Conservation (phyloP, 1,284 basidiomycete species). For the Macrocybe sp. region DNA sequence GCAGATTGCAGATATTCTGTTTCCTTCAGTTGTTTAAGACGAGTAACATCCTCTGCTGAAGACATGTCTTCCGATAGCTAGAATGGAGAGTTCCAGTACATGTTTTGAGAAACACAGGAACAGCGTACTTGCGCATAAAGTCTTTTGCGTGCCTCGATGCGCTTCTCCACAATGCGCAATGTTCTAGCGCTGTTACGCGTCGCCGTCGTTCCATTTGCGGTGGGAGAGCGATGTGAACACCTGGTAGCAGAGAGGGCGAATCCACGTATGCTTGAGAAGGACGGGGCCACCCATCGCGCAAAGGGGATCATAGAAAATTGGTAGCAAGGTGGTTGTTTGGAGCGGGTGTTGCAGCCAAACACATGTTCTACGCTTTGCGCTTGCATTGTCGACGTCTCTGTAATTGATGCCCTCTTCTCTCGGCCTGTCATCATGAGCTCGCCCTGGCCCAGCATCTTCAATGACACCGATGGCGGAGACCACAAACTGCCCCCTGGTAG, state of each 20-base stretch:
- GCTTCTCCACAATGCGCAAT: conserved; percentile 34
- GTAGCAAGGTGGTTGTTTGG: not conserved
- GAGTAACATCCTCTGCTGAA: conserved; percentile 23
- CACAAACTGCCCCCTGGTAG: conserved; percentile 45
- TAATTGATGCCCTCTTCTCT: too few relatives aligned
- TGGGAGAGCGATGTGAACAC: conserved; percentile 4
- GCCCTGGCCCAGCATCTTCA: too few relatives aligned
- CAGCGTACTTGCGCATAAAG: conserved; percentile 30
- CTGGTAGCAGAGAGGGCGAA: not conserved
- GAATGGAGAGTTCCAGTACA: not conserved
- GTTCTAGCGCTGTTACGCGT: conserved; percentile 28
- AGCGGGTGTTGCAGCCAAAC: not conserved
- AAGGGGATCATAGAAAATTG: conserved; percentile 7
- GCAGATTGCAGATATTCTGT: conserved; percentile 25
- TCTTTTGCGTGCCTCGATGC: conserved; percentile 32
- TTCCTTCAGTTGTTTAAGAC: conserved; percentile 29
- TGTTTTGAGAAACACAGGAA: not conserved
- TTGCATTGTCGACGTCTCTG: too few relatives aligned
- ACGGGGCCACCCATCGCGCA: conserved; percentile 3
- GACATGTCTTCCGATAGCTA: conserved; percentile 31
- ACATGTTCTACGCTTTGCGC: not conserved
- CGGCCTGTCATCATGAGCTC: too few relatives aligned
- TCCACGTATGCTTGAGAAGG: not conserved
- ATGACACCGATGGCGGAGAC: conserved; percentile 10
- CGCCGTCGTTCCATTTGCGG: conserved; percentile 15